Conservation (phyloP, 768 basidiomycete genomes). For the Mycena rosella region DNA sequence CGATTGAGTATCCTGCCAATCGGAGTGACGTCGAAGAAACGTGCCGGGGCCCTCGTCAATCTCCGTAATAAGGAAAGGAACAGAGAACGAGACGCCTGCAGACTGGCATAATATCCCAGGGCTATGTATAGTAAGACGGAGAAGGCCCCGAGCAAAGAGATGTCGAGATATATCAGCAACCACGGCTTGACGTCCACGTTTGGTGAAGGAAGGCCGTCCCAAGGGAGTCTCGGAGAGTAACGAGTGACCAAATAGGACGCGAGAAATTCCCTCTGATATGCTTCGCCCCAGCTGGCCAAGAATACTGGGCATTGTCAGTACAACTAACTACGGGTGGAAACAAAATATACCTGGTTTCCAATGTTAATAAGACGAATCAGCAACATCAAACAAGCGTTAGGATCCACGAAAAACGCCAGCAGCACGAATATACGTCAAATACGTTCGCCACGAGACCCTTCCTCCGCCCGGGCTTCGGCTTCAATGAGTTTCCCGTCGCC, state of each 20-base stretch:
- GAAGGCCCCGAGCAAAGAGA: slow-evolving; percentile 70
- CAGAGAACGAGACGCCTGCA: slow-evolving; percentile 73
- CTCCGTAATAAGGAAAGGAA: slow-evolving; percentile 67
- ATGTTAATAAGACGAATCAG: slow-evolving; percentile 69
- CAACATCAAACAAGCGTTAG: slow-evolving; percentile 65
- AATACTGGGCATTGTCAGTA: slow-evolving; percentile 57
- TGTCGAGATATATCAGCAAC: slow-evolving; percentile 73
- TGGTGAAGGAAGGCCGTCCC: slow-evolving; percentile 69
- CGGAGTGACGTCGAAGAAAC: slow-evolving; percentile 82
- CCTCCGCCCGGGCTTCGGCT: slow-evolving; percentile 75
- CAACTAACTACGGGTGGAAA: background rate
- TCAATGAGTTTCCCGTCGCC: slow-evolving; percentile 69
- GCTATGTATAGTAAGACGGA: slow-evolving; percentile 67
- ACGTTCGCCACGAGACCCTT: slow-evolving; percentile 68
- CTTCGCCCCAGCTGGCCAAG: slow-evolving; percentile 77
- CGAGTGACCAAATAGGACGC: slow-evolving; percentile 32
- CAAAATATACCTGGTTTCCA: slow-evolving; percentile 62
- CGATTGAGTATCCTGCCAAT: slow-evolving; percentile 85
- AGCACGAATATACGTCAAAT: slow-evolving; percentile 72
- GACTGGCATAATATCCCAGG: slow-evolving; percentile 76
- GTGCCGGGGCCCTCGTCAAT: slow-evolving; percentile 71
- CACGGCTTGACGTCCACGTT: slow-evolving; percentile 72
- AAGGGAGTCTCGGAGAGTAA: slow-evolving; percentile 50
- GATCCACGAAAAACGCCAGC: slow-evolving; percentile 69
- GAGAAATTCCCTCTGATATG: slow-evolving; percentile 59